phyloP scores from a whole-genome alignment of 352 stramenopile species.

The Phytophthora europaea region DNA sequence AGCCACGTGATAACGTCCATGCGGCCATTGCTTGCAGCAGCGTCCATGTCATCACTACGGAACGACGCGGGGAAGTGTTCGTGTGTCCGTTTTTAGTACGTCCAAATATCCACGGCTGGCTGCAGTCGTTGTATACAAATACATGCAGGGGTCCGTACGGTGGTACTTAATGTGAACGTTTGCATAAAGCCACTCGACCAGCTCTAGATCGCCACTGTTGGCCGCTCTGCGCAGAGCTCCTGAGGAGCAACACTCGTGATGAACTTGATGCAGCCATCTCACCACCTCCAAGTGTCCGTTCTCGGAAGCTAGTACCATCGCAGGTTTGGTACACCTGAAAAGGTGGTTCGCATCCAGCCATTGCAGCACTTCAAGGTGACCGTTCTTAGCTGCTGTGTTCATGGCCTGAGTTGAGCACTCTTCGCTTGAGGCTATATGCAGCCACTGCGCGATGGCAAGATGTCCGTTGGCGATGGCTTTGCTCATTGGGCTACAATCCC shows the following conservation, averaged over 20 bases:
- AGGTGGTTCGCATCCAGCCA: neutral
- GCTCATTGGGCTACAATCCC: too few relatives aligned
- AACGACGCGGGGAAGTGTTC: neutral
- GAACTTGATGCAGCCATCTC: too few relatives aligned
- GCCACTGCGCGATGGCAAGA: neutral
- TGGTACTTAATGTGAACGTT: too few relatives aligned
- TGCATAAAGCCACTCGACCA: neutral
- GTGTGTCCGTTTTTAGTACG: neutral
- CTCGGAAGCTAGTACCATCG: neutral
- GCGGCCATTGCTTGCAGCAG: neutral
- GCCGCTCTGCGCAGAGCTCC: neutral
- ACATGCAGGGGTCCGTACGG: too few relatives aligned
- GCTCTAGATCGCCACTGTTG: neutral
- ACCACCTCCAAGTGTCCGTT: neutral
- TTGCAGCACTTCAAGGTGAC: neutral
- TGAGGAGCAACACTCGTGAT: neutral
- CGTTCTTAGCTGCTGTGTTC: neutral
- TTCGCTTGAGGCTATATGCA: neutral
- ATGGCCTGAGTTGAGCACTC: neutral
- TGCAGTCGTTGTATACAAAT: too few relatives aligned
- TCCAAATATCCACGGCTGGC: neutral
- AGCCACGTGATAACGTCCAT: neutral
- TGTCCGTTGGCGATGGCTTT: neutral
- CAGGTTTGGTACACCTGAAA: neutral
- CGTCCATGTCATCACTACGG: neutral